phyloP scores from a whole-genome alignment of 495 filamentous ascomycete species.

The Aspergillus mulundensis region DNA sequence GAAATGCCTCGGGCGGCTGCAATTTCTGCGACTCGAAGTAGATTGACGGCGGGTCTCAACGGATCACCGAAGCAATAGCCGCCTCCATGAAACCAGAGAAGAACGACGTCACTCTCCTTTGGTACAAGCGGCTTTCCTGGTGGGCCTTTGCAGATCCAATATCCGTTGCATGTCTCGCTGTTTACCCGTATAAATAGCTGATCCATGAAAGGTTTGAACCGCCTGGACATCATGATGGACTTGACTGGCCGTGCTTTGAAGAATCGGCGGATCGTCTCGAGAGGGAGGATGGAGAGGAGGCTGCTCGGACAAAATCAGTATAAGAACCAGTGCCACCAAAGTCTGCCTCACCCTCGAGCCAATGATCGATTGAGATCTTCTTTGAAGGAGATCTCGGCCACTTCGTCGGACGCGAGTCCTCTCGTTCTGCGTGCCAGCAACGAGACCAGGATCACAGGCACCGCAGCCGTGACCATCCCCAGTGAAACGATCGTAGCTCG shows the following conservation, averaged over 20 bases:
- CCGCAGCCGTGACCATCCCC: not conserved
- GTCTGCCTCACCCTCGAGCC: not conserved
- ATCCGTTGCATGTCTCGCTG: not conserved
- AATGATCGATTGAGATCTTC: not conserved
- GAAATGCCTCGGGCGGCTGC: not conserved
- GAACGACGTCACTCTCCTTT: not conserved
- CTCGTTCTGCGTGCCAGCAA: not conserved
- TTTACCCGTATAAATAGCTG: not conserved
- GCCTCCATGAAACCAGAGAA: slow-evolving; percentile 1
- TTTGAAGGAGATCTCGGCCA: not conserved
- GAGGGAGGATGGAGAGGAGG: not conserved
- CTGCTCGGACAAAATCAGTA: not conserved
- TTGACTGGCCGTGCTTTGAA: not conserved
- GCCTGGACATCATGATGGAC: not conserved
- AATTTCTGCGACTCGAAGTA: not conserved
- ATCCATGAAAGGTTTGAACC: not conserved
- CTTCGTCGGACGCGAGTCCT: not conserved
- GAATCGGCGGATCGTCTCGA: not conserved
- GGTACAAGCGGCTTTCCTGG: not conserved
- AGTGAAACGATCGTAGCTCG: not conserved
- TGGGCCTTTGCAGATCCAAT: slow-evolving; percentile 1
- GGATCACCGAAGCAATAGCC: not conserved
- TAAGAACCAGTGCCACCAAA: not conserved
- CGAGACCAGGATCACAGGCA: not conserved
- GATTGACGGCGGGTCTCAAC: not conserved